phyloP scores from a whole-genome alignment of 2,329 filamentous ascomycete genomes.

The Ophiostoma sp. region DNA sequence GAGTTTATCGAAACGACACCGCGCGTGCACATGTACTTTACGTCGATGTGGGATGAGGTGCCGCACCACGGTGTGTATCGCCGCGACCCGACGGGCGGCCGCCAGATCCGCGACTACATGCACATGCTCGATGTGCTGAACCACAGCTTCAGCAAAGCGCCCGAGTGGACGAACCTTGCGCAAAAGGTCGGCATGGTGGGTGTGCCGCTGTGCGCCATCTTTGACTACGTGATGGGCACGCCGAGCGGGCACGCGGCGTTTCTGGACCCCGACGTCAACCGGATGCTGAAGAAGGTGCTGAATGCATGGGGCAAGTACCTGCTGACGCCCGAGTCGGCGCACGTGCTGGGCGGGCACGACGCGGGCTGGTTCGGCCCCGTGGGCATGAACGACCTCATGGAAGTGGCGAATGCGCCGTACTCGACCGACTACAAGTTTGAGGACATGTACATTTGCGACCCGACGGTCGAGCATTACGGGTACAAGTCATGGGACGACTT shows the following conservation, averaged over 20 bases:
- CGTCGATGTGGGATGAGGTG: slow-evolving; percentile 63
- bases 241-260: slow-evolving; percentile 50
- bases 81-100: slow-evolving; percentile 55
- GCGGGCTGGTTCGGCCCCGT: slow-evolving; percentile 53
- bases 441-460: slow-evolving; percentile 57
- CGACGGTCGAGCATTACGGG: slow-evolving; percentile 48
- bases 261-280: slow-evolving; percentile 50
- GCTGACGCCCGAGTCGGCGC: slow-evolving; percentile 48
- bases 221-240: slow-evolving; percentile 54
- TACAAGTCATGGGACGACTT: slow-evolving; percentile 64
- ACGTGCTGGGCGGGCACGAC: slow-evolving; percentile 41
- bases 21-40: slow-evolving; percentile 61
- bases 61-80: slow-evolving; percentile 55
- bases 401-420: slow-evolving; percentile 45
- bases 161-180: slow-evolving; percentile 49
- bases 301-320: slow-evolving; percentile 54
- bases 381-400: slow-evolving; percentile 44
- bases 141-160: slow-evolving; percentile 48
- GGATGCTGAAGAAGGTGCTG: slow-evolving; percentile 48
- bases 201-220: slow-evolving; percentile 48
- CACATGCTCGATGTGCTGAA: slow-evolving; percentile 64
- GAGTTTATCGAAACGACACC: slow-evolving; percentile 59
- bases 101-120: slow-evolving; percentile 58
- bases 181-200: slow-evolving; percentile 49
- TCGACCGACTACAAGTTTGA: slow-evolving; percentile 46